Evolutionary conservation across 1,139 yeast genomes (phyloP), one percentile per base, ranked within the genome.

Genomic region (Saccharomyces hybrid): DNA sequence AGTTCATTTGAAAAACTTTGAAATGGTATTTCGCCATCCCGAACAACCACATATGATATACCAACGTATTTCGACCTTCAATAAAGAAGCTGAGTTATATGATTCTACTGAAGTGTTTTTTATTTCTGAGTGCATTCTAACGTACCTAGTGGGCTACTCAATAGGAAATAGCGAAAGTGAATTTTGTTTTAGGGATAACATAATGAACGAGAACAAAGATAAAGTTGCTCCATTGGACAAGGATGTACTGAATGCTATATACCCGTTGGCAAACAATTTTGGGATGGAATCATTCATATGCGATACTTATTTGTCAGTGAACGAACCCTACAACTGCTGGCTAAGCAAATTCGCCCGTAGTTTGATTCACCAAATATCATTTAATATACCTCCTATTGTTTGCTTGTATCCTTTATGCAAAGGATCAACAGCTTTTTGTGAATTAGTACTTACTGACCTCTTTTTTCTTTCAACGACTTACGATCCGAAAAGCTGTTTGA

Each of bases 401-500:
- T 54, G 54, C 7, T 48, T 55, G 28, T 16, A 46, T 6, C 47
- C 47, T 32, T 44, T 58, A 14, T 52, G 53, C 41, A 50, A 34
- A 7, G 46, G 50, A 26, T 57, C 57, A 48, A 46, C 52, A 20
- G 26, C 50, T 5, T 51, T 50, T 52, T 50, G 42, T 16, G 54
- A 52, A 26, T 32, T 23, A 11, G 27, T 42, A 2, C 16, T 42
- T 25, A 29, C 38, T 11, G 5, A 28, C 13, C 31, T 50, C 8
- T 56, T 61, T 32, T 49, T 50, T 29, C 28, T 58, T 13, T 31
- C 55, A 1, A 27, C 60, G n/a, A 53, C 53, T 16, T 49, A 54
- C 25, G 61, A 62, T 51, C 55, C 57, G 3, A 59, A 53, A 25
- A 51, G 44, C 13, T 53, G 53, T 2, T 27, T 52, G 8, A 47